These are phyloP conservation scores for Isabelozyma pseudorhagii DNA, from an alignment of 805 yeast genomes.

Conservation along the genomic window DNA sequence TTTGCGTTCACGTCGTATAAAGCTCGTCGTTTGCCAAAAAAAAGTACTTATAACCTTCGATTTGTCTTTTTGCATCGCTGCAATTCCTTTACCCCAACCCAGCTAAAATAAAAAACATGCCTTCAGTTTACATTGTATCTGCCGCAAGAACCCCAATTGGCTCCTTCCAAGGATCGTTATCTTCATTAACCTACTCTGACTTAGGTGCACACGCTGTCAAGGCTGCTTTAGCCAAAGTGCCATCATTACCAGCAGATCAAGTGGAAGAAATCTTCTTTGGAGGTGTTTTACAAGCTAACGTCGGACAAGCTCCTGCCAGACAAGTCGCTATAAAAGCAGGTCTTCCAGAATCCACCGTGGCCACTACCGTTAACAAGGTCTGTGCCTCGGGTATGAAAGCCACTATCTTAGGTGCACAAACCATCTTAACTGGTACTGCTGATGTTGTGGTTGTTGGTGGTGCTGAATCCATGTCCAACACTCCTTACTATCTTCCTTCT, in stretches of 20 bases:
- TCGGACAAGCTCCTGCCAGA: conserved; percentile 97
- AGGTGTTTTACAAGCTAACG: conserved; percentile 86
- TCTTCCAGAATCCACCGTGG: conserved; percentile 71
- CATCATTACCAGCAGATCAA: conserved; percentile 69
- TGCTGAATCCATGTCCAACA: conserved; percentile 95
- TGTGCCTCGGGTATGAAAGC: conserved; percentile 97
- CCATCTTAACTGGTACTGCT: conserved; percentile 82
- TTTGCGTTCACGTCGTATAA: background rate
- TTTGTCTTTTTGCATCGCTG: background rate
- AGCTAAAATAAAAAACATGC: background rate
- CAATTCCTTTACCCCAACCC: background rate
- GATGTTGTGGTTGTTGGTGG: conserved; percentile 97
- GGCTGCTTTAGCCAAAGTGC: conserved; percentile 80
- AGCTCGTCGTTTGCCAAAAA: background rate
- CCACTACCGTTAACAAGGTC: conserved; percentile 92
- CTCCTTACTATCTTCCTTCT: conserved; percentile 86
- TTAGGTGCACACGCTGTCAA: conserved; percentile 91
- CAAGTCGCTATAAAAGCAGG: conserved; percentile 95
- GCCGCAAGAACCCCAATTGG: conserved; percentile 96
- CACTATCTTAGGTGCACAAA: conserved; percentile 84
- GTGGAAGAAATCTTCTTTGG: conserved; percentile 93
- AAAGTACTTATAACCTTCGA: background rate
- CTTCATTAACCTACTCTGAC: conserved; percentile 76
- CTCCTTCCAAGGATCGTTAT: conserved; percentile 80
- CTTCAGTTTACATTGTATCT: conserved; percentile 80